Evolutionary conservation across 257 asterid genomes (phyloP), one percentile per base, ranked within the genome.

Genomic region (Solanum medicagineum): DNA sequence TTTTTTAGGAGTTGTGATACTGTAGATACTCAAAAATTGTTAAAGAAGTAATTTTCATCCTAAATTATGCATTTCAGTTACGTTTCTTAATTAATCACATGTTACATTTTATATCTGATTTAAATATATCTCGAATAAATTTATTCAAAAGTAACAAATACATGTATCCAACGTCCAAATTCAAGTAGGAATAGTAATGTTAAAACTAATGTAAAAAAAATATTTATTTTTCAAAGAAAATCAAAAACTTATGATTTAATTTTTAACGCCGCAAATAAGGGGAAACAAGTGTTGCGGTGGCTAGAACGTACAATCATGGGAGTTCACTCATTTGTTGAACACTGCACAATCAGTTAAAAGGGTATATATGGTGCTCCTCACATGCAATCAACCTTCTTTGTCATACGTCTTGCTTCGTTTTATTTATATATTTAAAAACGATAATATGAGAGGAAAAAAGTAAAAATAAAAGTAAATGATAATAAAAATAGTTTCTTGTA

Each of bases 111-210:
- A 10, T 57, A 57, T 57, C 1, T 20, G 26, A 20, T 2, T 57
- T 57, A 8, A 57, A 57, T 1, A 5, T 8, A 57, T 8, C 4
- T 57, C 8, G 1, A 8, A 20, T 57, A 57, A 2, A 57, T 20
- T 5, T 57, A 57, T 8, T 0, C 20, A 0, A 0, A 57, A 57
- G 2, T 0, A 1, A 0, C 2, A 4, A 2, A 10, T 57, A 20
- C 2, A 57, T 57, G 1, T 57, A 57, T 57, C 0, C 24, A 1
- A 8, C 26, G 1, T 57, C 20, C 26, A 13, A 57, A 20, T 57
- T 20, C n/a, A 0, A 26, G 4, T 57, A 57, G 65, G 14, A 57
- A 10, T 57, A 57, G n/a, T n/a, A 60, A 36, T 36, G 6, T 36
- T 36, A 36, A 36, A 36, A 36, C 42, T 4, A 36, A 36, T 5